phyloP scores from a whole-genome alignment of 805 yeast species.

The Lachancea sp. region DNA sequence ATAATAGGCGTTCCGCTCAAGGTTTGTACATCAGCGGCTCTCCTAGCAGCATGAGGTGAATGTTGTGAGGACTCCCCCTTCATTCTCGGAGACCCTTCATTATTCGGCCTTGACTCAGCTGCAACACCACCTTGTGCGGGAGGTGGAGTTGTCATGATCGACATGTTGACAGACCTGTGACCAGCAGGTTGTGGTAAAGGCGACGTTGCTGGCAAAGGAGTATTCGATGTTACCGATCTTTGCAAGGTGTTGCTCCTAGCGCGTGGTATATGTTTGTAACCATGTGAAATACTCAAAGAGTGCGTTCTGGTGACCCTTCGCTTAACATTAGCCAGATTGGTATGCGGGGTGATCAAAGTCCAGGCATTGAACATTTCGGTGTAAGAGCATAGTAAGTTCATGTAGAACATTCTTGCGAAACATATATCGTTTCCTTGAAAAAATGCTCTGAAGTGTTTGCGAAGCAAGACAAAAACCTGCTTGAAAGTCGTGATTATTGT shows the following conservation, averaged over 20 bases:
- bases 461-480: constrained; percentile 42
- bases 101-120: background rate
- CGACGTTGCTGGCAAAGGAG: background rate
- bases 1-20: constrained; percentile 9
- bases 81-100: constrained; percentile 17
- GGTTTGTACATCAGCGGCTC: constrained; percentile 6
- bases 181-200: background rate
- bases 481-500: constrained; percentile 44
- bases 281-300: constrained; percentile 5
- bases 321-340: constrained; percentile 4
- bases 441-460: constrained; percentile 43
- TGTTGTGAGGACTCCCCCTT: constrained; percentile 10
- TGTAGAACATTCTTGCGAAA: constrained; percentile 55
- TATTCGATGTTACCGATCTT: constrained; percentile 2
- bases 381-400: constrained; percentile 56
- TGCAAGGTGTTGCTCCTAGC: constrained; percentile 9
- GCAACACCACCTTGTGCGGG: constrained; percentile 4
- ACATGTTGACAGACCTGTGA: constrained; percentile 1
- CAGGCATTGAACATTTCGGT: constrained; percentile 65
- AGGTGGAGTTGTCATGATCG: constrained; percentile 11
- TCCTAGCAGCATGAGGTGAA: constrained; percentile 12
- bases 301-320: constrained; percentile 10
- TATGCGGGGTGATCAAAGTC: constrained; percentile 28
- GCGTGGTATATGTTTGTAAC: constrained; percentile 7
- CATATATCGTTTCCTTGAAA: constrained; percentile 56